Percentiles rank a stretch among this genome's conserved stretches.
Conservation (phyloP, 192 early-diverging fungal species). For the Geranomyces michiganensis region DNA sequence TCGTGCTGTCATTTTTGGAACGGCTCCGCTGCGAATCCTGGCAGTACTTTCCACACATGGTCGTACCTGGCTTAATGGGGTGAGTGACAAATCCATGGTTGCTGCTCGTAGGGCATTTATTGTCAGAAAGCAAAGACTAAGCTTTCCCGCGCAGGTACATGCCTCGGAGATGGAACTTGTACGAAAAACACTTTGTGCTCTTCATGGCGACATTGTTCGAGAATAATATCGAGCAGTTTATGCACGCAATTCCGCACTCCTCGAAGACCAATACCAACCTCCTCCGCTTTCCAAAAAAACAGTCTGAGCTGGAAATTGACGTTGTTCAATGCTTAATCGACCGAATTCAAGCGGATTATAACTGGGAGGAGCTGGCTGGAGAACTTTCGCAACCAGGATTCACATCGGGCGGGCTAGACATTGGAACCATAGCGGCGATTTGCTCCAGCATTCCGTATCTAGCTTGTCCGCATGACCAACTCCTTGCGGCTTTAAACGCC, state of each 20-base stretch:
- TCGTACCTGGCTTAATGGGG: slow-evolving; percentile 70
- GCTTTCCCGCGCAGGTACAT: slow-evolving; percentile 15
- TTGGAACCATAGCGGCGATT: slow-evolving; percentile 14
- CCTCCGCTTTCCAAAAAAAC: slow-evolving; percentile 3
- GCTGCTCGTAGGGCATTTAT: slow-evolving; percentile 1
- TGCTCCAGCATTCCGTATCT: slow-evolving; percentile 26
- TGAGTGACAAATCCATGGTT: slow-evolving; percentile 34
- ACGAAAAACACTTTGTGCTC: slow-evolving; percentile 14
- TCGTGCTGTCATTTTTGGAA: slow-evolving; percentile 70
- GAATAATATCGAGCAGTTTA: background rate
- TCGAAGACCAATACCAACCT: slow-evolving; percentile 15
- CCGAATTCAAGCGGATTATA: slow-evolving; percentile 36
- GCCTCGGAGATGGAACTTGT: background rate
- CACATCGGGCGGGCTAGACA: background rate
- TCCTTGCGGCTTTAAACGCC: background rate
- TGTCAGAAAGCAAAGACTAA: background rate
- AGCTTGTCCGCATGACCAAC: slow-evolving; percentile 17
- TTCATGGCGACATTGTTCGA: slow-evolving; percentile 22
- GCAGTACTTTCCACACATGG: slow-evolving; percentile 72
- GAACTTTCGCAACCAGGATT: slow-evolving; percentile 28
- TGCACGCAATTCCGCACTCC: slow-evolving; percentile 16
- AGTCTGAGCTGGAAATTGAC: slow-evolving; percentile 28
- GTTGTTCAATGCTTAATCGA: slow-evolving; percentile 46
- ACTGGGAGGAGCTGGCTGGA: slow-evolving; percentile 57
- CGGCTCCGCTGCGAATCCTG: slow-evolving; percentile 66